Evolutionary conservation across 1,284 basidiomycete genomes (phyloP), one percentile per base, ranked within the genome.

Genomic region (Schizophyllum amplum): DNA sequence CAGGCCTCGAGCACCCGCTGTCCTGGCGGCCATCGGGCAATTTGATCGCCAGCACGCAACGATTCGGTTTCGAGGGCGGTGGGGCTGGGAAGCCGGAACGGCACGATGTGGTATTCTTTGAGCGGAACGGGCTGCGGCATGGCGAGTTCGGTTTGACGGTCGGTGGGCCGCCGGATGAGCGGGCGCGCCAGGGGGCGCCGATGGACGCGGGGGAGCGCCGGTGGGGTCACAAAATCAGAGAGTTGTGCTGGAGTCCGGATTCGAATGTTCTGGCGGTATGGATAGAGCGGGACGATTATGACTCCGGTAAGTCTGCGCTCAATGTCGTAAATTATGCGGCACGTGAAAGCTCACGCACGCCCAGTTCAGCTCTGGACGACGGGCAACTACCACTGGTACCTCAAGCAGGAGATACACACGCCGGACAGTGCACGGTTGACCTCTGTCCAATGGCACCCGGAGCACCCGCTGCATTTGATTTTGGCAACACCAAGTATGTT

Each of bases 361-460:
- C 55, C 62, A 87, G 92, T 99, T 21, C 97, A 99, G 72, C 74
- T 99, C 1, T 99, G 94, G 94, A 91, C 93, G 0, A 93, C 81
- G 23, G 87, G 90, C 52, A 99, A 99, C 70, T 99, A 97, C 70
- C 90, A 98, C 69, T 98, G 95, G 89, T 92, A 96, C 71, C 79
- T 98, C 57, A 97, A 97, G 71, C 91, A 94, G 67, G 92, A 95
- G 66, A 75, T 96, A 52, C 65, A 71, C 15, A 82, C 87, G 0
- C 75, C 79, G 47, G n/a, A 49, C 6, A n/a, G n/a, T 7, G 72
- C 69, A 20, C 79, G 81, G 42, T 91, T 93, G 66, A 87, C 82
- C 0, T 83, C 79, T 0, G 75, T 94, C 17, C 63, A 66, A 23
- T 98, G 96, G 96, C 94, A 99, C 68, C 87, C 93, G 0, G 97